phyloP scores from a whole-genome alignment of 2,329 filamentous ascomycete genomes.

The Paracoccidioides lutzii region DNA sequence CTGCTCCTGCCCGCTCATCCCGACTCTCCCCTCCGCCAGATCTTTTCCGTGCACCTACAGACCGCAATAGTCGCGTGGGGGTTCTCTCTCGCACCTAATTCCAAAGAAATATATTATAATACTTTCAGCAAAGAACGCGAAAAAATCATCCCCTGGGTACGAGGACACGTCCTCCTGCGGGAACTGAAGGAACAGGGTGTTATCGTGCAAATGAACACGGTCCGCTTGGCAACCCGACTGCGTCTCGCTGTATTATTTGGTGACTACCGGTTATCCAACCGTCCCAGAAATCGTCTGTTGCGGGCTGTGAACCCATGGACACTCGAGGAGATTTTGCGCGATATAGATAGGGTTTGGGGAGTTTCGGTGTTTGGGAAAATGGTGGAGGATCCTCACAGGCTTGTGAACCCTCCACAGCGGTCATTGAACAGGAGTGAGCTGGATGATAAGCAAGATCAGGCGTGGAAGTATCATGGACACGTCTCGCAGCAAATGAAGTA shows the following conservation, averaged over 20 bases:
- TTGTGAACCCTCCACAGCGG: slow-evolving; percentile 9
- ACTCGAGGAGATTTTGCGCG: slow-evolving; percentile 18
- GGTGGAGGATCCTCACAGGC: slow-evolving; percentile 10
- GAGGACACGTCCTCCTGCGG: slow-evolving; percentile 28
- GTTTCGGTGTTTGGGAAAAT: slow-evolving; percentile 18
- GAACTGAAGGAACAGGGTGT: slow-evolving; percentile 26
- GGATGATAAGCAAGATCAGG: background rate
- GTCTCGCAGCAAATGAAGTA: background rate
- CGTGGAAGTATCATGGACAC: background rate
- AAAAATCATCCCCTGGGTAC: slow-evolving; percentile 26
- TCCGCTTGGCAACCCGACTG: slow-evolving; percentile 23
- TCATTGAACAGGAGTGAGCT: background rate
- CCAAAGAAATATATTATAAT: slow-evolving; percentile 12
- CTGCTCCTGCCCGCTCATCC: slow-evolving; percentile 6
- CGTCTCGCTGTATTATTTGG: slow-evolving; percentile 29
- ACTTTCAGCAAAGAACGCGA: slow-evolving; percentile 11
- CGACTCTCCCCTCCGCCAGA: slow-evolving; percentile 20
- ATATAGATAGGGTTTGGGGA: slow-evolving; percentile 26
- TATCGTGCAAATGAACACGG: slow-evolving; percentile 17
- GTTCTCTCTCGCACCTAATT: slow-evolving; percentile 26
- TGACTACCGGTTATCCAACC: slow-evolving; percentile 17
- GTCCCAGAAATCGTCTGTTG: slow-evolving; percentile 24
- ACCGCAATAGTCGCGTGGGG: slow-evolving; percentile 39
- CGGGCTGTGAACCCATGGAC: slow-evolving; percentile 25
- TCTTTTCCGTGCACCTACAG: slow-evolving; percentile 35